Evolutionary conservation across 371 early-diverging fungal species (phyloP), one percentile per base, ranked within the genome.

Genomic region (Syncephalastrum sp.): DNA sequence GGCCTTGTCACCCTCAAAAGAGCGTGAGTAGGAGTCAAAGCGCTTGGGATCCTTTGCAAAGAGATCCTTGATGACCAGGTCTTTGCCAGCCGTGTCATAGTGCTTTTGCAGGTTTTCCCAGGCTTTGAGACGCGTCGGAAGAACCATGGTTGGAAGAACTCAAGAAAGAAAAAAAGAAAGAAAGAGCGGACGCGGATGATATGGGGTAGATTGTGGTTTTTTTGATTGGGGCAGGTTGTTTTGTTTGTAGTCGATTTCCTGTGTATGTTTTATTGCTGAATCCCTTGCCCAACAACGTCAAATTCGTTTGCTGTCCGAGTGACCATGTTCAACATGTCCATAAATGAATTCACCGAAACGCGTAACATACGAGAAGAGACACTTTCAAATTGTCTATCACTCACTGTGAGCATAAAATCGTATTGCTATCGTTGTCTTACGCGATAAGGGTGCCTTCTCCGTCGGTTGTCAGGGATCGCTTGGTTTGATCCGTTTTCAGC

Each of bases 81-180:
- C 62, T 70, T 88, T 87, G 60, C 89, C 95, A 16, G 75, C 70
- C 15, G 82, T 50, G 60, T 94, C 90, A 69, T 93, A 94, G 77
- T 95, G 90, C 46, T 75, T 74, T 81, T 93, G 91, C 50, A 97
- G 89, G 48, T 85, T 87, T 67, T 87, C 74, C 92, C 96, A 97
- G 49, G 88, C 70, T 47, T 72, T 61, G 65, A 93, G 88, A 61
- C 86, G 77, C 70, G 82, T 88, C 25, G 89, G 81, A 55, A 85
- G 78, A 52, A 86, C 84, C 91, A 91, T 86, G 15, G 41, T 63
- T 16, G 21, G 25, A 16, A 7, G 33, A 15, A 38, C 19, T 12
- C 5, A 15, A 33, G 53, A 13, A 53, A 41, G 17, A 53, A 47
- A 42, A 13, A 53, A 41, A 10, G 42, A 47, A 47, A 21, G 48